Evolutionary conservation across 78 protist genomes (phyloP).

Genomic region (Salpingoeca rosetta): DNA sequence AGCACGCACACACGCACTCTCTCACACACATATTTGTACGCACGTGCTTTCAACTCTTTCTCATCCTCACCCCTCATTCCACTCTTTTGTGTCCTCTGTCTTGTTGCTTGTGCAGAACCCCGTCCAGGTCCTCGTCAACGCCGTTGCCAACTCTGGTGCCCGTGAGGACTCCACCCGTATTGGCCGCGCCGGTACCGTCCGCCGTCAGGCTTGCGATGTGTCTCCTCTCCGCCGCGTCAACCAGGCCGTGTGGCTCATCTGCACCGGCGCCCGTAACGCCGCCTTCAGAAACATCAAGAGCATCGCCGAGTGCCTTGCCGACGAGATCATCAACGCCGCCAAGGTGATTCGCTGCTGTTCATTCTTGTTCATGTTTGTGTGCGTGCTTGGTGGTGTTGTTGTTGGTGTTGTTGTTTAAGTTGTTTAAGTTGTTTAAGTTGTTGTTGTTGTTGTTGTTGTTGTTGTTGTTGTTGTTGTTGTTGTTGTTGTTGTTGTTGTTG

Average conservation of each 20-base stretch:
- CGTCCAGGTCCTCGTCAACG: slow-evolving; percentile 69
- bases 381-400: too few species aligned
- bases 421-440: too few species aligned
- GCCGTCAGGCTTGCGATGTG: slow-evolving; percentile 99
- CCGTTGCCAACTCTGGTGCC: slow-evolving; percentile 92
- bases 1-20: too few species aligned
- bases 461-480: too few species aligned
- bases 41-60: neutral
- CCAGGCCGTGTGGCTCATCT: slow-evolving; percentile 87
- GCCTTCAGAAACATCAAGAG: slow-evolving; percentile 99
- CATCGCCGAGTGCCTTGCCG: slow-evolving; percentile 98
- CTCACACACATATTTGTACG: neutral
- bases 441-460: too few species aligned
- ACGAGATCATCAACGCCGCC: slow-evolving; percentile 97
- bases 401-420: too few species aligned
- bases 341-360: slow-evolving; percentile 40
- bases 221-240: slow-evolving; percentile 99
- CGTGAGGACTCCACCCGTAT: slow-evolving; percentile 99
- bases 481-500: too few species aligned
- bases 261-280: slow-evolving; percentile 91
- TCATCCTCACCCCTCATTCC: neutral
- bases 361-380: neutral
- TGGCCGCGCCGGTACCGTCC: slow-evolving; percentile 97
- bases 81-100: neutral
- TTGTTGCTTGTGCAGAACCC: neutral